Base-by-base conservation (phyloP, 371 early-diverging fungal genomes). In the Apophysomyces elegans region DNA sequence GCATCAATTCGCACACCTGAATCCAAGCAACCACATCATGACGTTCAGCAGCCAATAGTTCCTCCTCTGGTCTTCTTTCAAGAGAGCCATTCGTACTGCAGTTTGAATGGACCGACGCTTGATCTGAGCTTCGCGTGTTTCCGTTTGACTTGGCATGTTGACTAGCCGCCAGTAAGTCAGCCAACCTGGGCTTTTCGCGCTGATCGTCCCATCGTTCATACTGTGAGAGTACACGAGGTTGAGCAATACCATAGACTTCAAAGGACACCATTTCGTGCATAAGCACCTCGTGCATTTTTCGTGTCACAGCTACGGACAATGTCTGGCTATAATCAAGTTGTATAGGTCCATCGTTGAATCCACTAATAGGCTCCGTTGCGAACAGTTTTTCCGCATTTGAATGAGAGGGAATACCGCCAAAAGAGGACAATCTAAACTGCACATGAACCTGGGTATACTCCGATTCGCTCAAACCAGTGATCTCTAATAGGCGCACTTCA, bases 371-470 rank as follows among this genome's bases (percentile, higher is more conserved):
- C 32, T 91, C 89, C 0, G 93, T 91, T 2, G 90, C 79, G 73
- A 80, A 92, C 12, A 89, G 62, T n/a, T 87, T 84, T 63, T 91
- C 91, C 0, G 72, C 72, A 1, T 68, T 61, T 2, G 88, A 76
- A 59, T 79, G 73, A 11, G 70, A 54, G 12, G 70, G 58, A 12
- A 80, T 70, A 18, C 77, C 75, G 11, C 87, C 88, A 77, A 91
- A 88, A 4, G 87, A 86, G 3, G 87, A 87, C 0, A 89, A 70
- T 58, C 88, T 84, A 21, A 50, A 50, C 21, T 50, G 54, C 1
- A 90, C 87, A 69, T 96, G 96, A 11, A 94, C 88, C 58, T 90
- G 84, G 14, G 90, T 90, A 67, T 82, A 89, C 58, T 90, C 87
- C 9, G 72, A 63, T 75, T 94, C 95, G 37, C 69, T 76, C 1